Base-by-base conservation (phyloP, 306 rosid species). In the Sindora glabra region DNA sequence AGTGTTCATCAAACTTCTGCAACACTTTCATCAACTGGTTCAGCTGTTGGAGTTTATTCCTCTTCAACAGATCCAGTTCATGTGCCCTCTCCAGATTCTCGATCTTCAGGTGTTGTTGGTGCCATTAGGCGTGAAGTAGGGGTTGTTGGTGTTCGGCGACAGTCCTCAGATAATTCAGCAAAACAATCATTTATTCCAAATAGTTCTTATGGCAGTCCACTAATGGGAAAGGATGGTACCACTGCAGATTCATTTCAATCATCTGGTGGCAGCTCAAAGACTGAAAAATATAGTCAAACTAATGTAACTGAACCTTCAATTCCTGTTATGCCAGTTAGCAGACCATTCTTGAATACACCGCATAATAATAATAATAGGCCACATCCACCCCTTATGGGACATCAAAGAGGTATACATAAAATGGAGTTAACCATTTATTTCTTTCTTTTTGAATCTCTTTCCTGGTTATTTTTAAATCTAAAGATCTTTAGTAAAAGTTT, bases 51-150 rank as follows among this genome's bases (percentile, higher is more conserved):
- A 61, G 77, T 94, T 63, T 89, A 94, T 86, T 86, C 94, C 39
- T 94, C 99, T 73, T 78, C 97, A 41, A 86, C 91, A 15, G 99
- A 94, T 80, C 99, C 99, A 15, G 99, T 94, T 64, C 99, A 94
- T 58, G 97, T 94, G 50, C 99, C 99, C 46, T 89, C 99, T 62
- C 97, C 97, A 40, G 97, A 94, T 84, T 84, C 95, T 57, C 82
- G 95, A 75, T 73, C 94, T 39, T 81, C 87, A 38, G 94, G 89
- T 52, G 68, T 75, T 73, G 89, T 91, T 72, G 99, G 99, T 57
- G 97, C 99, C 25, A 94, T 94, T 67, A 84, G 84, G 75, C 97
- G 99, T 52, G 99, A 89, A 71, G 95, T 94, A 49, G 97, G 97
- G 71, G 87, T 86, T 14, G 96, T 81, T 52, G 97, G 99, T 39